Base-by-base conservation (phyloP, 2,329 filamentous ascomycete genomes). In the Thelonectria blattea region DNA sequence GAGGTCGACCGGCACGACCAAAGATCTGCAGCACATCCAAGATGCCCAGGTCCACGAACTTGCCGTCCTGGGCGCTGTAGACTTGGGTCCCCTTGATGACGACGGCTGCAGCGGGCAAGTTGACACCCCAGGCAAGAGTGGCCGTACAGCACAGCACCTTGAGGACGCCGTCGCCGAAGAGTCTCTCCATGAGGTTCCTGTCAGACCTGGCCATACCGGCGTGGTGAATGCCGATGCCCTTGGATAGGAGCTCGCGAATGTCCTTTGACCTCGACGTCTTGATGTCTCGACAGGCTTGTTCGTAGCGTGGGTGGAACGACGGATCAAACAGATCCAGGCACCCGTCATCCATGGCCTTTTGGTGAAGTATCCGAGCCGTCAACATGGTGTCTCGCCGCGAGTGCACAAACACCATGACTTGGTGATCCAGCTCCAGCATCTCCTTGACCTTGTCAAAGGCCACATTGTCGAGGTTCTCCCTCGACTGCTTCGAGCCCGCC, bases 331-430 rank as follows among this genome's bases (percentile, higher is more conserved):
- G 81, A 60, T 96, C 91, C 11, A 88, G 80, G 64, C 90, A 92
- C 45, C 87, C 85, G 41, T 96, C 84, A 34, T 98, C 93, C 2
- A 88, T 81, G 1, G 95, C 95, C 80, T 95, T 93, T 68, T 97
- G 89, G 63, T 91, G 88, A 24, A 99, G 80, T 80, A 90, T 92
- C 66, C 91, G 90, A 47, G 95, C 93, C 1, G 94, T 96, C 63
- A 90, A 85, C 66, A 96, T 87, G 0, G 96, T 99, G 69, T 99
- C 96, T 73, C 96, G 93, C 24, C 95, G 86, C 1, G 94, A 97
- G 75, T 99, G 96, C 11, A 99, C 96, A 75, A 99, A 99, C 0
- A 99, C 94, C 96, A 99, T 99, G 66, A 99, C 86, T 75, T 99
- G 95, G 71, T 99, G 95, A n/a, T 91, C 93, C 60, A 83, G 81